Base-by-base conservation (phyloP, 331 rosid genomes). In the Spiraea crenata region DNA sequence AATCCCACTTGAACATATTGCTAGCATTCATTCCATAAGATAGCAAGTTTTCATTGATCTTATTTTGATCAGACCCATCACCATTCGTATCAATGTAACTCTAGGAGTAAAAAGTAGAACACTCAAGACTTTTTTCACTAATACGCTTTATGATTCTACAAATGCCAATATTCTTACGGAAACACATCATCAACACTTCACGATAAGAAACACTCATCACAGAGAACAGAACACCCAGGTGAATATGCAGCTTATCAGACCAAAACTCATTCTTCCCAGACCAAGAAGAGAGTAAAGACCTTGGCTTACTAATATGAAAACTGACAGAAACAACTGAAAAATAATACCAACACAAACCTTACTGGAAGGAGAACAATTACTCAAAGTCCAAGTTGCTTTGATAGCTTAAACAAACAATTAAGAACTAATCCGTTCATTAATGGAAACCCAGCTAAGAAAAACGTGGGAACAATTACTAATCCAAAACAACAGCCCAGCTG, bases 141-240 rank as follows among this genome's bases (percentile, higher is more conserved):
- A 31, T 12, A 4, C 11, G 10, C 17, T 17, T 63, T 35, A 48
- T 13, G 52, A 64, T 44, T 52, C 40, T 31, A 9, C 1, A 44
- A 45, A 64, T 20, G 40, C 39, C 44, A 40, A 34, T 2, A 56
- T 13, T 8, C 38, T 52, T 69, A 5, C 57, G 38, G 3, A 15
- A 61, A 13, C 16, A 2, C 62, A 57, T 42, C 50, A 75, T 42
- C 57, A 75, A 41, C 41, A 5, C 74, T 57, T 57, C 48, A 81
- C 19, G 73, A 50, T 38, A 57, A n/a, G 56, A 46, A 61, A 74
- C n/a, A 57, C 52, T 65, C 56, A 48, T 67, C 57, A 39, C 56
- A 41, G 31, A 80, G 5, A 70, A 70, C 9, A 11, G 11, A 67
- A 70, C 80, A 57, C 41, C 45, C 63, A 25, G n/a, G 19, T 57